Evolutionary conservation across 176 grass and related monocot species (phyloP), one percentile per base, ranked within the genome.

Genomic region (Aegilops umbellulata): DNA sequence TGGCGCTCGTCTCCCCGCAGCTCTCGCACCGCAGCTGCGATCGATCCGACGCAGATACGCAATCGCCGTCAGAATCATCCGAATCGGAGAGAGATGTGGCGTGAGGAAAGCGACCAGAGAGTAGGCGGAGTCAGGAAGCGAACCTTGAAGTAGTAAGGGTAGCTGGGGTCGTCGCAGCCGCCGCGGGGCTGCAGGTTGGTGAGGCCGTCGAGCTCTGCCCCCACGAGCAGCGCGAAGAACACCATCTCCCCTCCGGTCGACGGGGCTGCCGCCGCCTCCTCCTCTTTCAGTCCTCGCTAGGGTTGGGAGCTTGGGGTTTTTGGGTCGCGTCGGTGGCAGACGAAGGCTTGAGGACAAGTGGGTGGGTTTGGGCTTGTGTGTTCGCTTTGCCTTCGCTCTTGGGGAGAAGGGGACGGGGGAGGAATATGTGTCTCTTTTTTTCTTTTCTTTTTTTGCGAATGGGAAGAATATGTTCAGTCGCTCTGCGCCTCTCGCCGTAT

Each of bases 101-200:
- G 3, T n/a, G 39, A 12, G 9, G 22, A 25, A 32, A 60, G 61
- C 49, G 70, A 55, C 47, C 32, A 29, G 60, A 25, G 55, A 73
- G 66, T 27, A 44, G 29, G 23, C 5, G 36, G 3, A 35, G 12
- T 29, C 30, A 39, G 38, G 19, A 30, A 20, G 39, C 51, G 12
- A 60, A 91, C 95, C 93, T 98, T 93, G 66, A 98, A 93, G 89
- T 95, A 92, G 93, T 95, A 98, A 30, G 91, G 72, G 87, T 81
- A 91, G 76, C 64, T 77, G 68, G 93, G 95, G 72, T 98, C 95
- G 81, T 92, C 89, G 81, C 91, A 94, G 65, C 93, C 95, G 68
- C 47, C 61, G 51, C 15, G 32, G 22, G 89, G 95, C 83, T 92
- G 91, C 87, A 98, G 83, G 67, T 98, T 79, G 87, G 89, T 90